Evolutionary conservation across 2,329 filamentous ascomycete genomes (phyloP), one percentile per base, ranked within the genome.

Genomic region (Nothophoma quercina): DNA sequence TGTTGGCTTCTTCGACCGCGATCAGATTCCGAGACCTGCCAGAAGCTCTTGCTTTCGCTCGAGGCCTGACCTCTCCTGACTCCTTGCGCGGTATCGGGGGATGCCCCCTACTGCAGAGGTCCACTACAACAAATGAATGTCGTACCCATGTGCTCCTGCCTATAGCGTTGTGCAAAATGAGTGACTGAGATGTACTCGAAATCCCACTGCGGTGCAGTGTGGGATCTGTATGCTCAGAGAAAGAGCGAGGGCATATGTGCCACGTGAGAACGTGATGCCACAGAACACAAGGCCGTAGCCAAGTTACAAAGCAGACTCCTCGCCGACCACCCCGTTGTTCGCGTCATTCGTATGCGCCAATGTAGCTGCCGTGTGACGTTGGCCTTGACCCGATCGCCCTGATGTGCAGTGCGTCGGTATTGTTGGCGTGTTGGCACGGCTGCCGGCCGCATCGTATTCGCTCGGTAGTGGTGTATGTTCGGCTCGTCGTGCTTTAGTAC

Each of bases 1-100:
- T 64, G 67, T 67, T 68, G 70, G 64, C 70, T 68, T 70, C 67
- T 72, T 67, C 51, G 66, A 59, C 57, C 53, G 19, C 51, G 39
- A 33, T 63, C 12, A 56, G 56, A 60, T 46, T 62, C 58, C 39
- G 49, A 57, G 65, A 65, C 43, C 51, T 62, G 54, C 59, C 47
- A 55, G 44, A 51, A 58, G 46, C 63, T 60, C 60, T 50, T 58
- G 57, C 45, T 51, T 32, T 28, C 41, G 40, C 53, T 62, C 56
- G 62, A 61, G 61, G 53, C 43, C 62, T 53, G 62, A 51, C 59
- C 66, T 70, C 63, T 53, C 40, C 46, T 45, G 60, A 59, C 33
- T 56, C 60, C 60, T 45, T 8, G 41, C 53, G 26, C 47, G 44
- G 59, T 59, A 50, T 59, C 63, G 62, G 65, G 68, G 65, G 56